These are phyloP conservation scores for Hypoxylon sp. DNA, from an alignment of 2,329 filamentous ascomycete genomes.

Conservation along the genomic window DNA sequence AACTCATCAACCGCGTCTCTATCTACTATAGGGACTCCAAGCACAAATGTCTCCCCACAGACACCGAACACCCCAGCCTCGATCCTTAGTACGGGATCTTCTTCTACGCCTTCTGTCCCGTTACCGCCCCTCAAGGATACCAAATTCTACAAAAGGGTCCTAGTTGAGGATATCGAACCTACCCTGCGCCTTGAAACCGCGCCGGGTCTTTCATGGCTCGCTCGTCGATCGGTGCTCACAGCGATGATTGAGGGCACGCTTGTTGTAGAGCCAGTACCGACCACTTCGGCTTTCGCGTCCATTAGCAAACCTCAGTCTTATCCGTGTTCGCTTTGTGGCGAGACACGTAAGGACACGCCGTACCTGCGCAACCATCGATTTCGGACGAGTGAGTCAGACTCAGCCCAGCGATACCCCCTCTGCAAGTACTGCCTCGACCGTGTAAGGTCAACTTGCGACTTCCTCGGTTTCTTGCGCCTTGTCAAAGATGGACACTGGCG, in stretches of 20 bases:
- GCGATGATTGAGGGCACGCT: conserved; percentile 87
- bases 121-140: conserved; percentile 83
- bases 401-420: conserved; percentile 87
- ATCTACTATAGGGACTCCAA: conserved; percentile 58
- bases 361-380: conserved; percentile 89
- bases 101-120: conserved; percentile 51
- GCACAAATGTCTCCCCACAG: conserved; percentile 65
- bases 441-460: conserved; percentile 89
- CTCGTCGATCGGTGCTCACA: conserved; percentile 83
- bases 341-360: conserved; percentile 75
- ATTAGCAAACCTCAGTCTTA: conserved; percentile 67
- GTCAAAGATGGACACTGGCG: conserved; percentile 94
- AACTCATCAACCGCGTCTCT: conserved; percentile 72
- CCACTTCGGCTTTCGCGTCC: conserved; percentile 62
- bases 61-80: conserved; percentile 70
- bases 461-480: conserved; percentile 90
- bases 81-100: conserved; percentile 59
- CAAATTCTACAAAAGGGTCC: conserved; percentile 90
- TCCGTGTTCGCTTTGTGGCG: conserved; percentile 90
- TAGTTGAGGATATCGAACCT: conserved; percentile 93
- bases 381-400: conserved; percentile 86
- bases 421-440: conserved; percentile 89
- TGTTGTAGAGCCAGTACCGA: conserved; percentile 87
- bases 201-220: conserved; percentile 93
- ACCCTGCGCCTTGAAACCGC: conserved; percentile 90